Base-by-base conservation (phyloP, 441 rosid species). In the Cnidoscolus chayamansa region DNA sequence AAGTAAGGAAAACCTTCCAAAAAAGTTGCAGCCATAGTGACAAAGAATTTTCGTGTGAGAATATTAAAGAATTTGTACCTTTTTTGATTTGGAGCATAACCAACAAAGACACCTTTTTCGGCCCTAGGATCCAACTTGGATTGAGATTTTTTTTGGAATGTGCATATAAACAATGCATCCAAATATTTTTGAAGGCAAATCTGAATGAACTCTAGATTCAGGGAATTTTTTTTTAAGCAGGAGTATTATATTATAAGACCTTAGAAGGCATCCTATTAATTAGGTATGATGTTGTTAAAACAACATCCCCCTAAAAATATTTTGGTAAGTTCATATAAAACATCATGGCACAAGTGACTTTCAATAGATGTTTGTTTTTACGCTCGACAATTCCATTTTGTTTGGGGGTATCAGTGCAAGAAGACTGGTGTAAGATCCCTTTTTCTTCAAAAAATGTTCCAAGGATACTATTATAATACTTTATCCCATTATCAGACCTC, bases 281-380 rank as follows among this genome's bases (percentile, higher is more conserved):
- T 4, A 73, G 56, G 47, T 72, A 31, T 12, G n/a, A 6, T 2
- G 54, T 17, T 17, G 8, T 72, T 19, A 72, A 19, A 15, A 43
- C n/a, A 1, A 30, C 64, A 9, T 55, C 57, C 1, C 64, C 49
- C 57, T 2, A 45, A 3, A 53, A 48, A 13, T 64, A n/a, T 53
- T 64, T 72, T 20, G 9, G 63, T 0, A 25, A 12, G 8, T 63
- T 13, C 35, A 19, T 64, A 9, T 10, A 11, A 64, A 30, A 65
- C 45, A 55, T 7, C 13, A 70, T 11, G 2, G 71, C 40, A 0
- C 16, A 7, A 31, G 67, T 35, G 3, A 56, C 64, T 6, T 70
- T 61, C 1, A 70, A 2, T 4, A 70, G 43, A 31, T 57, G 71
- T 3, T n/a, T 17, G 48, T 47, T 64, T 48, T 76, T 76, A 1